These are phyloP conservation scores for Kazachstania africana DNA, from an alignment of 805 yeast genomes.

Conservation along the genomic window DNA sequence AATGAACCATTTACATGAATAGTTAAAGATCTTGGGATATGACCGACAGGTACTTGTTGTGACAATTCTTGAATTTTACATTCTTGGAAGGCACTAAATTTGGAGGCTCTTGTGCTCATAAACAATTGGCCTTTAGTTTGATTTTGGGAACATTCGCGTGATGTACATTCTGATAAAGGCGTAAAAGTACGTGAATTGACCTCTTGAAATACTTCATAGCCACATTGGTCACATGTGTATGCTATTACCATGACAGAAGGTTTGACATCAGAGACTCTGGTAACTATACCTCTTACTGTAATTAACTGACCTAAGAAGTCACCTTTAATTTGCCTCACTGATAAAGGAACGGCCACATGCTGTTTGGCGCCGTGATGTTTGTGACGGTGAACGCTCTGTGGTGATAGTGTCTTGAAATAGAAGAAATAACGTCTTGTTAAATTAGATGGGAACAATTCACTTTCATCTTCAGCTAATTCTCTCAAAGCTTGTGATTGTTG, in stretches of 20 bases:
- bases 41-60: constrained; percentile 95
- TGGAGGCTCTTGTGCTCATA: constrained; percentile 91
- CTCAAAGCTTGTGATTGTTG: constrained; percentile 22
- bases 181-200: constrained; percentile 73
- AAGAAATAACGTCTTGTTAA: constrained; percentile 77
- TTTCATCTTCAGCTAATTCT: constrained; percentile 27
- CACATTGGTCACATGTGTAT: constrained; percentile 95
- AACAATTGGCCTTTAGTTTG: constrained; percentile 79
- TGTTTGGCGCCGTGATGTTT: constrained; percentile 8
- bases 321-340: constrained; percentile 88
- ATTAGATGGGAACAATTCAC: constrained; percentile 67
- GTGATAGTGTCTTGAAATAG: constrained; percentile 72
- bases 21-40: constrained; percentile 80
- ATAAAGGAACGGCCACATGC: constrained; percentile 42
- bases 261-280: constrained; percentile 91
- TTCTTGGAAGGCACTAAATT: constrained; percentile 91
- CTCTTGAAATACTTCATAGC: constrained; percentile 92
- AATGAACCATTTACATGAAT: constrained; percentile 87
- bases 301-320: constrained; percentile 72
- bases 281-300: constrained; percentile 87
- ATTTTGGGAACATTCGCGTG: constrained; percentile 66
- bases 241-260: constrained; percentile 88
- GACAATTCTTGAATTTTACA: constrained; percentile 90
- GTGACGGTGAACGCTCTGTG: constrained; percentile 21
- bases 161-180: constrained; percentile 81